Evolutionary conservation across 2,329 filamentous ascomycete genomes (phyloP), one percentile per base, ranked within the genome.

Genomic region (Septoria linicola): DNA sequence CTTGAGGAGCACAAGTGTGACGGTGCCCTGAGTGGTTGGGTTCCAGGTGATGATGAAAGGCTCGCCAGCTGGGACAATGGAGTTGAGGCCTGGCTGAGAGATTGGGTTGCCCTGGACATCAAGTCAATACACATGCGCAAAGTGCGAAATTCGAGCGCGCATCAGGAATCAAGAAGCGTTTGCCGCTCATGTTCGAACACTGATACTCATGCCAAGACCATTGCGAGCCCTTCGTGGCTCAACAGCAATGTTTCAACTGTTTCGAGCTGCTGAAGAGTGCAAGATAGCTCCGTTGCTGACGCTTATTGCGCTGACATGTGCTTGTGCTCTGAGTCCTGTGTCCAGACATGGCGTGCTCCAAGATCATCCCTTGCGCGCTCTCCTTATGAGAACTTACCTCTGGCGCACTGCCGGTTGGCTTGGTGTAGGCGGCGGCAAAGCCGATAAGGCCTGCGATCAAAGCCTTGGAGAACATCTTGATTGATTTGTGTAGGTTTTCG

Each of bases 1-100:
- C 64, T 77, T 77, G 60, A 83, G 77, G 58, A 85, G 78, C 54
- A 81, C 66, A 51, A 85, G 71, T n/a, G 79, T 79, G 63, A 84
- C 72, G 34, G 71, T 74, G 63, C 73, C 74, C 48, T 66, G 49
- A 48, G 74, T 74, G 59, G 70, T 75, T 41, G 75, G 71, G 54
- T 72, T 57, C 82, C 82, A 85, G 58, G 73, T 80, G 74, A 84
- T 80, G 41, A 71, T 74, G 75, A 73, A 84, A 50, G 72, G 62
- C 66, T 75, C 64, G 67, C 80, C 80, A 54, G 69, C 80, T n/a
- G 77, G 75, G 48, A 84, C 79, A 47, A 76, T 66, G 66, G 77
- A 70, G 63, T 74, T 71, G 58, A 80, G 66, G 49, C 74, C 72
- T 25, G 80, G 82, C 17, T 65, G 67, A 55, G 60, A 60, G 70